phyloP scores from a whole-genome alignment of 1,139 yeast species.

The Pichiaceae sp. region DNA sequence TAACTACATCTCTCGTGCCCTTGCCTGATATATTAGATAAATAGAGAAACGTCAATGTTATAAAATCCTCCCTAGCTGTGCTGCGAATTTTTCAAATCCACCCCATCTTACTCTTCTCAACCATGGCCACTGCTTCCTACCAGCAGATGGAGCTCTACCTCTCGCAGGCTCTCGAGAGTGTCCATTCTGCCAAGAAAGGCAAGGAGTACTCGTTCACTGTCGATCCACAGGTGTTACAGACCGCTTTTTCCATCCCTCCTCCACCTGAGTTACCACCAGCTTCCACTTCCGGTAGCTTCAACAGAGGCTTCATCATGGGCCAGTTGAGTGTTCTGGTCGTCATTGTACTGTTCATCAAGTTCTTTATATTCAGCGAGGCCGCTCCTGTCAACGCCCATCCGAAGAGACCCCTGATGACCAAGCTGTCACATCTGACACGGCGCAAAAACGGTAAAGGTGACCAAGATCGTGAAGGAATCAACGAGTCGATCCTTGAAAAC shows the following conservation, averaged over 20 bases:
- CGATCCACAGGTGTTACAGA: conserved; percentile 1
- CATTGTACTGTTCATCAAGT: conserved; percentile 69
- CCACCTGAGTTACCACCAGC: not conserved
- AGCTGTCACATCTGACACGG: not conserved
- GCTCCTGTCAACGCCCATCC: conserved; percentile 24
- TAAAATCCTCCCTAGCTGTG: too few relatives aligned
- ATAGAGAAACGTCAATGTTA: too few relatives aligned
- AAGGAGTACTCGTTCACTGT: not conserved
- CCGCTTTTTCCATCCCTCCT: not conserved
- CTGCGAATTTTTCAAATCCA: not conserved
- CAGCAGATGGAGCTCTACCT: conserved; percentile 12
- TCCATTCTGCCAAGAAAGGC: not conserved
- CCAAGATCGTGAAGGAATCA: conserved; percentile 1
- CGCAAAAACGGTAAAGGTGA: conserved; percentile 7
- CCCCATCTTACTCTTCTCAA: not conserved
- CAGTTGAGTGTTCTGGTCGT: conserved; percentile 76
- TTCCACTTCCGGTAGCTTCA: conserved; percentile 28
- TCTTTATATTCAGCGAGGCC: conserved; percentile 81
- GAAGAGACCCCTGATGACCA: conserved; percentile 10
- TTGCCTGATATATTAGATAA: not conserved
- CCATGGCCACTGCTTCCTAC: not conserved
- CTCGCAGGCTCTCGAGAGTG: conserved; percentile 8
- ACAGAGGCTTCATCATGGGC: conserved; percentile 74
- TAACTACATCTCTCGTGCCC: conserved; percentile 56
- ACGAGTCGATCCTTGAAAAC: conserved; percentile 59